Percentiles rank a stretch among this genome's conserved stretches.
Conservation (phyloP, 495 filamentous ascomycete species). For the Xylaria curta region DNA sequence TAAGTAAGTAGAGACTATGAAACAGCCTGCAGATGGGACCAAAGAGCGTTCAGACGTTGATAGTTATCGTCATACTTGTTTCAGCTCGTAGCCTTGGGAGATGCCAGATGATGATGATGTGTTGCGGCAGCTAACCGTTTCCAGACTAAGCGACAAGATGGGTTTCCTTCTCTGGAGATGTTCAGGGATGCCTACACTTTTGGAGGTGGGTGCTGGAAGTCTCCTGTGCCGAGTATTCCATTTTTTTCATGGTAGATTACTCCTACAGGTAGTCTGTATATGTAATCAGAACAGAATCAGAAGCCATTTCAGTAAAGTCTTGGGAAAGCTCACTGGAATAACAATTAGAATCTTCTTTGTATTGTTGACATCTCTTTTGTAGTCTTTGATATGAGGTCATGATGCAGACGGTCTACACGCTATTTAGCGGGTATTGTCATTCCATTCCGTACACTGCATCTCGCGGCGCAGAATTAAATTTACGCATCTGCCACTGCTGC, state of each 20-base stretch:
- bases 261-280: too few species aligned
- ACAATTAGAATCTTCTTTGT: too few species aligned
- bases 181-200: not conserved
- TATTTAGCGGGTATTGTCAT: not conserved
- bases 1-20: too few species aligned
- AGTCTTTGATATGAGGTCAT: constrained; percentile 4
- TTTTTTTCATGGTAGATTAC: not conserved
- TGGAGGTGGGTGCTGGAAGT: not conserved
- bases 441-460: not conserved
- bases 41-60: not conserved
- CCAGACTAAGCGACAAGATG: not conserved
- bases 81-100: not conserved
- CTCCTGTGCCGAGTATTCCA: not conserved
- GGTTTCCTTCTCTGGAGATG: constrained; percentile 11
- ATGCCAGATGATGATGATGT: constrained; percentile 13
- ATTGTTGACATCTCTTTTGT: not conserved
- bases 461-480: not conserved
- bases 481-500: not conserved
- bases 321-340: not conserved
- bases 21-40: not conserved
- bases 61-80: constrained; percentile 12
- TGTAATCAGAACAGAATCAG: not conserved
- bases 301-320: too few species aligned
- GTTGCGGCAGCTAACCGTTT: constrained; percentile 25
- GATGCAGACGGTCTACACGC: not conserved